Conservation (phyloP, 2,329 filamentous ascomycete species). For the Cladobotryum protrusum region DNA sequence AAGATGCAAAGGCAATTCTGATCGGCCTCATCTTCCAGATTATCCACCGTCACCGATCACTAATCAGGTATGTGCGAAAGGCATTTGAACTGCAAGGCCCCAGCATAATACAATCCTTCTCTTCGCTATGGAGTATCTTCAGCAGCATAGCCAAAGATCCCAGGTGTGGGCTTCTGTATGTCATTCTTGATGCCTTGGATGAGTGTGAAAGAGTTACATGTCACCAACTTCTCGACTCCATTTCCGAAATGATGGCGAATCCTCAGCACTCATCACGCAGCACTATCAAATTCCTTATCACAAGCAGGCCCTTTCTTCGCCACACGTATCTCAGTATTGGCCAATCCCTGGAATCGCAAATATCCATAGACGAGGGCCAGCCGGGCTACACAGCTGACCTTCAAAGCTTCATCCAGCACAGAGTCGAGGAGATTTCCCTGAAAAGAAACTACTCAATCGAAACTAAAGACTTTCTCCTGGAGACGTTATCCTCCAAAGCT, state of each 20-base stretch:
- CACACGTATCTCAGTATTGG: conserved; percentile 7
- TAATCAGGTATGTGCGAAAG: conserved; percentile 16
- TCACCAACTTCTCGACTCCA: conserved; percentile 19
- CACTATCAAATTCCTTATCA: conserved; percentile 24
- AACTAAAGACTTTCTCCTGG: conserved; percentile 15
- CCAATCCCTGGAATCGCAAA: conserved; percentile 5
- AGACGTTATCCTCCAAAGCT: conserved; percentile 24
- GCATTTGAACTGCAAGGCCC: conserved; percentile 25
- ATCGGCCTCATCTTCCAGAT: conserved; percentile 30
- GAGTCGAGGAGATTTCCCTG: conserved; percentile 25
- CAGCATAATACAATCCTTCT: conserved; percentile 27
- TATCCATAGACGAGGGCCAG: conserved; percentile 19
- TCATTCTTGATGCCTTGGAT: conserved; percentile 34
- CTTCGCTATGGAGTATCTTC: conserved; percentile 30
- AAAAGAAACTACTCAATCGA: conserved; percentile 16
- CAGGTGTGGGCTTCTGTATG: conserved; percentile 19
- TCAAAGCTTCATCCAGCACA: conserved; percentile 24
- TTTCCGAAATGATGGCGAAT: conserved; percentile 17
- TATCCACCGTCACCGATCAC: conserved; percentile 22
- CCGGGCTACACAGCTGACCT: conserved; percentile 24
- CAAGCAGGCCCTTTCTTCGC: conserved; percentile 23
- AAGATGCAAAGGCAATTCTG: conserved; percentile 29
- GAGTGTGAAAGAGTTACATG: conserved; percentile 28
- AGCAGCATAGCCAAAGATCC: conserved; percentile 24
- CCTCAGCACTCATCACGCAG: conserved; percentile 5